Base-by-base conservation (phyloP, 805 yeast species). In the Schwanniomyces pseudopolymorphus region DNA sequence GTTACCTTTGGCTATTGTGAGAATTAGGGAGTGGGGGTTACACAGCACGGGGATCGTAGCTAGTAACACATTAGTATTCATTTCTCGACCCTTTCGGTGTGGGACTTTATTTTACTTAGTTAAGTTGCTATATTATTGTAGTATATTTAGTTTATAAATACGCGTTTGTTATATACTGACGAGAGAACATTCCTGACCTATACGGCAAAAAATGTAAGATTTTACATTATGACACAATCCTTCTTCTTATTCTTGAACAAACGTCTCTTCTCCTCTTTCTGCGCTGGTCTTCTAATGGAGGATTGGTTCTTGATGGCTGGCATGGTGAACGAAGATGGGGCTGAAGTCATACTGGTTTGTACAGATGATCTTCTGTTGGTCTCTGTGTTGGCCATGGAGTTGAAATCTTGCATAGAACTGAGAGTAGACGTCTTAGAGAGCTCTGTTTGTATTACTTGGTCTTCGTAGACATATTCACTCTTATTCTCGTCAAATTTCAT, bases 161-260 rank as follows among this genome's bases (percentile, higher is more conserved):
- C 20, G 35, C 35, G 35, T 31, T 14, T 31, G 8, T 7, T 31
- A 14, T 14, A 14, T 31, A 22, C 8, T 31, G 33, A 16, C 19
- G 33, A 31, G 4, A 4, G 8, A 14, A 31, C 35, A 31, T 31
- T 31, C 33, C 20, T 10, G 33, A 40, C 13, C 31, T 3, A 4
- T 17, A 39, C 26, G 10, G 17, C 13, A 22, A 5, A 28, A 16
- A 2, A 16, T 19, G 21, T 16, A 33, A 16, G 11, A 21, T 13
- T 25, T 33, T 52, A 61, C 55, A 58, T 48, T 44, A 64, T 56
- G 10, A 61, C 63, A 57, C 70, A 65, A 40, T 61, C 63, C 41
- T 60, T 58, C 56, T 60, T 61, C 45, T 58, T 59, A 54, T 58
- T 59, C 44, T 51, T 36, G 25, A 36, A 36, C 14, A 36, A 4